These are phyloP conservation scores for Fraxinus sp. DNA, from an alignment of 305 asterid genomes.

Conservation along the genomic window DNA sequence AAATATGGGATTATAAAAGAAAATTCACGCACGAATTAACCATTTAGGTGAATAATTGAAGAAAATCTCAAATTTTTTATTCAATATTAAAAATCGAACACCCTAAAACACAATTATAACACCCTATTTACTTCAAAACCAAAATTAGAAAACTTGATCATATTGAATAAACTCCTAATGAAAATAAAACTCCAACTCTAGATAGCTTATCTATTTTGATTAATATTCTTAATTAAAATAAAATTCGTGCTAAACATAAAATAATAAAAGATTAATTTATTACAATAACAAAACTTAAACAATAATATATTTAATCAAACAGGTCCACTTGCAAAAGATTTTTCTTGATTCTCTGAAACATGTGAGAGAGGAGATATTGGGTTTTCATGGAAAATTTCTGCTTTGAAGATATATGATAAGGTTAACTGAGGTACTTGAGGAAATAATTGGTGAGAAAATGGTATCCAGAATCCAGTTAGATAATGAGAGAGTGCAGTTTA, in stretches of 20 bases:
- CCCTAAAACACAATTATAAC: background rate
- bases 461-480: too few relatives aligned
- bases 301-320: too few relatives aligned
- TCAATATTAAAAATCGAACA: too few relatives aligned
- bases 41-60: background rate
- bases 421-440: background rate
- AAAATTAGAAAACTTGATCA: background rate
- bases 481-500: too few relatives aligned
- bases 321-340: background rate
- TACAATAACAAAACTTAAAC: background rate
- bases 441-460: background rate
- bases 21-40: background rate
- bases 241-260: too few relatives aligned
- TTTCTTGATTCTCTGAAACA: background rate
- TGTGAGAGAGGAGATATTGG: background rate
- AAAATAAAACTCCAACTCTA: too few relatives aligned
- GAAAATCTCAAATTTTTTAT: background rate
- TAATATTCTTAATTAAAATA: background rate
- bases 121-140: background rate
- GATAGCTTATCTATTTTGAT: background rate
- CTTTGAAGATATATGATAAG: background rate
- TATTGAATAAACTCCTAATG: background rate
- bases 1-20: too few relatives aligned
- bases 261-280: background rate
- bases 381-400: background rate